These are phyloP conservation scores for Edaphochlamys debaryana DNA, from an alignment of 139 green algal species.

Conservation along the genomic window DNA sequence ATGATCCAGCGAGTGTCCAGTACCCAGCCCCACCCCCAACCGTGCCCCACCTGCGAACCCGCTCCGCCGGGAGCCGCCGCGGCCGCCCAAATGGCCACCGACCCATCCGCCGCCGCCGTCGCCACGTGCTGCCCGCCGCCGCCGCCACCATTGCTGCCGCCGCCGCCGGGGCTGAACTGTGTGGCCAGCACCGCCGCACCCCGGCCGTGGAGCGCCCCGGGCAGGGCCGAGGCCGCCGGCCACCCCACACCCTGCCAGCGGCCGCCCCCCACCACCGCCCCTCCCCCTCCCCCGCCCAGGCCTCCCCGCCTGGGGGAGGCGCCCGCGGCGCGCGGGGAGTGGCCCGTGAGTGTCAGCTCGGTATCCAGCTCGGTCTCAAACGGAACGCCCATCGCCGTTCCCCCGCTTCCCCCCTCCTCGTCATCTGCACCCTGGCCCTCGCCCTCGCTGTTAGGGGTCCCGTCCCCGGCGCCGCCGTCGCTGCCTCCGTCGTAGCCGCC, in stretches of 20 bases:
- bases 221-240: not conserved
- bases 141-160: constrained; percentile 5
- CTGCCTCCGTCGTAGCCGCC: not conserved
- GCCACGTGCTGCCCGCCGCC: constrained; percentile 10
- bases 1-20: no score
- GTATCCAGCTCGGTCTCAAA: not conserved
- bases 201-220: not conserved
- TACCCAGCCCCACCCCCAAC: no score
- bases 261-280: constrained; percentile 12
- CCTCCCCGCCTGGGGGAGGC: not conserved
- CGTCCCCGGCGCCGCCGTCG: not conserved
- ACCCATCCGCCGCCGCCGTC: constrained; percentile 17
- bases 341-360: no score
- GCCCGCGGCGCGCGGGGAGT: not conserved
- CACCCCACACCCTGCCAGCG: not conserved
- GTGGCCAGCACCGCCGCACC: constrained; percentile 16
- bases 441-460: not conserved
- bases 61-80: no score
- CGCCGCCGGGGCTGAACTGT: constrained; percentile 16
- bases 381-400: not conserved
- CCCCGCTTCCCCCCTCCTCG: not conserved
- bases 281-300: not conserved
- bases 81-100: not conserved
- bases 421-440: not conserved
- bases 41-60: no score